Percentiles rank a stretch among this genome's conserved stretches.
Evolutionary conservation across 495 filamentous ascomycete species (phyloP).

Genomic region (Darksidea phi): DNA sequence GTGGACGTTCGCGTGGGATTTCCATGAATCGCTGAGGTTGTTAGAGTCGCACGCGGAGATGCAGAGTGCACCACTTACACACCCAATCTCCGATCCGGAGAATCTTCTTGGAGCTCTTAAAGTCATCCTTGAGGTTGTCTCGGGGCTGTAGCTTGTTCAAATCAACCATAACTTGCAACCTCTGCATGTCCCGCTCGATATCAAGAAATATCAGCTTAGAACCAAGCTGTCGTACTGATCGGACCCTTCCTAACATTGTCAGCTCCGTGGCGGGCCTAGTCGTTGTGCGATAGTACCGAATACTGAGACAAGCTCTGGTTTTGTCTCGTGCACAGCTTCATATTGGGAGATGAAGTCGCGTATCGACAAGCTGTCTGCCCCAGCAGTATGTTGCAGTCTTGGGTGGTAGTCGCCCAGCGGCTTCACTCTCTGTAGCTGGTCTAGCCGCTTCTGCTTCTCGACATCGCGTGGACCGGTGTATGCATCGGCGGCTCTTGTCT

Average conservation of each 20-base stretch:
- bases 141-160: constrained; percentile 51
- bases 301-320: constrained; percentile 19
- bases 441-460: constrained; percentile 51
- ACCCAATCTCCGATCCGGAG: constrained; percentile 75
- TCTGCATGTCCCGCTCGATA: constrained; percentile 62
- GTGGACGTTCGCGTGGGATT: constrained; percentile 65
- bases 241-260: constrained; percentile 59
- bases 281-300: constrained; percentile 21
- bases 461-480: constrained; percentile 27
- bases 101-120: constrained; percentile 57
- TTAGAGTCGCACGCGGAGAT: constrained; percentile 11
- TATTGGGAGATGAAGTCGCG: constrained; percentile 24
- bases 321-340: constrained; percentile 21
- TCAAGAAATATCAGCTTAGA: constrained; percentile 83
- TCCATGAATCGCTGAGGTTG: constrained; percentile 55
- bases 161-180: constrained; percentile 73
- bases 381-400: constrained; percentile 40
- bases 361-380: constrained; percentile 15
- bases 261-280: constrained; percentile 26
- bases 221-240: constrained; percentile 56
- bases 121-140: constrained; percentile 41
- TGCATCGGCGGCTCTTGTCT: neutral
- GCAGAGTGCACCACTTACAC: constrained; percentile 53
- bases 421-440: constrained; percentile 49
- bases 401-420: constrained; percentile 53